Percentiles rank a stretch among this genome's conserved stretches.
Conservation (phyloP, 306 rosid species). For the Alnus rubra region DNA sequence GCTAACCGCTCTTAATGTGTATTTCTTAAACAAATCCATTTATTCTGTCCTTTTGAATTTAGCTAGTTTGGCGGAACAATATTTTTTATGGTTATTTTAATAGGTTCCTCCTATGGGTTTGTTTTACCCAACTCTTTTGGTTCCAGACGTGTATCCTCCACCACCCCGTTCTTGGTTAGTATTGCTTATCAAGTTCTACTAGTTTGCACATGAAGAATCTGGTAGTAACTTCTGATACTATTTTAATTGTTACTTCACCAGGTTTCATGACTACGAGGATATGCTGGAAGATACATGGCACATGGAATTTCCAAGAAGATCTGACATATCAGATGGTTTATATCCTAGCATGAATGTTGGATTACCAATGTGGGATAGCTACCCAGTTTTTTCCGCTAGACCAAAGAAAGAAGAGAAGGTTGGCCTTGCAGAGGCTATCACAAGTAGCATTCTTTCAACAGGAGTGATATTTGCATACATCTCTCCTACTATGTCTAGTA, state of each 20-base stretch:
- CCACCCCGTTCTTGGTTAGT: conserved; percentile 93
- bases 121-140: conserved; percentile 86
- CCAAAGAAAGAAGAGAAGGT: conserved; percentile 90
- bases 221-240: conserved; percentile 11
- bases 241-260: conserved; percentile 24
- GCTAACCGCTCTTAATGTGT: conserved; percentile 80
- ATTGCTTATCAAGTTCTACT: conserved; percentile 20
- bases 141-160: conserved; percentile 90
- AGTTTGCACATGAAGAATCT: conserved; percentile 2
- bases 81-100: conserved; percentile 8
- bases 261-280: conserved; percentile 90
- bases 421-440: conserved; percentile 94
- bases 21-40: conserved; percentile 30
- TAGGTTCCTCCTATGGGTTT: conserved; percentile 98
- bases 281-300: conserved; percentile 95
- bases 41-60: conserved; percentile 17
- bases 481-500: conserved; percentile 12
- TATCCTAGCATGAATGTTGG: conserved; percentile 70
- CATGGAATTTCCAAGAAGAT: conserved; percentile 72
- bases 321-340: conserved; percentile 70
- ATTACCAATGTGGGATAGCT: conserved; percentile 83
- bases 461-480: conserved; percentile 40
- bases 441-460: conserved; percentile 84
- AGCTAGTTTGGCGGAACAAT: conserved; percentile 14
- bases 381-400: conserved; percentile 68